Conservation (phyloP, 768 basidiomycete species). For the Guyanaporus albipodus region DNA sequence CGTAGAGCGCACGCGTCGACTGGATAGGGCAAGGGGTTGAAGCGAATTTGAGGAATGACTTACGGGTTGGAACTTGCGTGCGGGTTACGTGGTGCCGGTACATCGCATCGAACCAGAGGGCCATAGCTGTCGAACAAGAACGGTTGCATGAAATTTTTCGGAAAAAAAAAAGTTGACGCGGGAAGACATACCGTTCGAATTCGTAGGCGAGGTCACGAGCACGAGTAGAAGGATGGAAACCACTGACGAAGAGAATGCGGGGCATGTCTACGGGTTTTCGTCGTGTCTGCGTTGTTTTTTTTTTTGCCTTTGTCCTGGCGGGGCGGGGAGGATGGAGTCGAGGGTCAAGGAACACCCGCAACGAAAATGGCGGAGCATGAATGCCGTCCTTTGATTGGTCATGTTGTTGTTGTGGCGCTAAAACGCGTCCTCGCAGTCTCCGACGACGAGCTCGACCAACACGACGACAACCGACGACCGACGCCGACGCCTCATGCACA, state of each 20-base stretch:
- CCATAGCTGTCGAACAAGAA: conserved; percentile 56
- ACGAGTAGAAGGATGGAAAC: conserved; percentile 78
- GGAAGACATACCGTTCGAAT: conserved; percentile 67
- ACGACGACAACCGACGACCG: too few species aligned
- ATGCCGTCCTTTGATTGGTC: conserved; percentile 25
- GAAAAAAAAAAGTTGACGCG: not conserved
- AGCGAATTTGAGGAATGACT: conserved; percentile 41
- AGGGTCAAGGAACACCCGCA: conserved; percentile 15
- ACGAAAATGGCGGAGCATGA: conserved; percentile 29
- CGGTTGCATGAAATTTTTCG: conserved; percentile 1
- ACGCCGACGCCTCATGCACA: conserved; percentile 22
- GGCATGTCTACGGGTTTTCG: conserved; percentile 62
- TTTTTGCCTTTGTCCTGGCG: not conserved
- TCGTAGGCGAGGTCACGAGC: conserved; percentile 82
- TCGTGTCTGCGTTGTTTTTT: too few species aligned
- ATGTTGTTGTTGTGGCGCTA: conserved; percentile 38
- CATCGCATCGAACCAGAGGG: conserved; percentile 82
- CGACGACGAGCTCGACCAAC: conserved; percentile 6
- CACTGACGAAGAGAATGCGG: conserved; percentile 84
- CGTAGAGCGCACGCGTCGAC: conserved; percentile 36
- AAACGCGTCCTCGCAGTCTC: conserved; percentile 1
- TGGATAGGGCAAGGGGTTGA: conserved; percentile 34
- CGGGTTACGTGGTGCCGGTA: conserved; percentile 81
- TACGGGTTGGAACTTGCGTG: conserved; percentile 75
- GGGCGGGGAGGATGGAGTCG: conserved; percentile 22